Evolutionary conservation across 768 basidiomycete species (phyloP), one percentile per base, ranked within the genome.

Genomic region (Guyanaporus albipodus): DNA sequence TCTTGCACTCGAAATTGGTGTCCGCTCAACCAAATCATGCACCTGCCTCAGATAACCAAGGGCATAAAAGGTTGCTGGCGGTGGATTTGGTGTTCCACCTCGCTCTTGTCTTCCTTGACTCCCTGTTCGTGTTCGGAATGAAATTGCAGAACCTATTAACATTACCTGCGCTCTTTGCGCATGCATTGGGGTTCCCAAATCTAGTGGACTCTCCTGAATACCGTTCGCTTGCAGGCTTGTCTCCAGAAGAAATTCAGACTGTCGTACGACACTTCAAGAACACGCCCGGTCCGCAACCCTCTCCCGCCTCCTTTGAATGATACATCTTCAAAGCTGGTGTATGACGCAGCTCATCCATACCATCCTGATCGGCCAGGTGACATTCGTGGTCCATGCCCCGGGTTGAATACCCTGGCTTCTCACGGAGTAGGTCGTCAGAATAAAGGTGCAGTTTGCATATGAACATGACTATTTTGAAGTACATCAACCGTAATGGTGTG

Each of bases 361-460:
- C 0, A 28, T 2, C 38, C 44, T 10, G 47, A 48, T 22, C 28
- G 1, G 22, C 49, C 55, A 6, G 42, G 47, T 22, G 56, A 61
- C 21, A 43, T 50, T 23, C 53, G 58, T 29, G 56, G 49, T 9
- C 59, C 58, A 4, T 59, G 44, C 33, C 55, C 58, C 1, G 59
- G 59, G 38, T 32, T 59, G 44, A 54, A 61, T 23, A 61, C 56
- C 7, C 35, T 61, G 2, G 55, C 59, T 3, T 41, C 49, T 49
- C 58, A 62, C 4, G 56, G 59, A 4, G 58, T 61, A 15, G 46
- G 56, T 33, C 8, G 38, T n/a, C 12, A 3, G 21, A 24, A 8
- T 24, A 19, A 32, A 5, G 2, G 4, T 0, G 18, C 35, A 34
- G 22, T n/a, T 11, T 6, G 5, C 31, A 15, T 2, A 33, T 28